These are phyloP conservation scores for Phytophthora palmivora DNA, from an alignment of 352 stramenopile genomes.

Conservation along the genomic window DNA sequence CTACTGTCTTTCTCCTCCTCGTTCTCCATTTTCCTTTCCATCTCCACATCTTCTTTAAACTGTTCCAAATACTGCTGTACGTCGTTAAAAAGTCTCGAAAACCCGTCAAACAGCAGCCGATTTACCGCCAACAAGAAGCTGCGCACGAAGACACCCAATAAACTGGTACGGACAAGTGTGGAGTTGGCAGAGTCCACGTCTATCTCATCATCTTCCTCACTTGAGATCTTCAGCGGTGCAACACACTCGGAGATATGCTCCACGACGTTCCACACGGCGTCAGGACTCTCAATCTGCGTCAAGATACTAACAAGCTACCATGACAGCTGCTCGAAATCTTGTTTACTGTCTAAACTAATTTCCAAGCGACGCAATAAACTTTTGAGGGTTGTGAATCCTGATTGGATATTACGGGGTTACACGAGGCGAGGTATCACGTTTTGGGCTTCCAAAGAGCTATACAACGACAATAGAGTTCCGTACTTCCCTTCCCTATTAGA, in stretches of 20 bases:
- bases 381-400: slow-evolving; percentile 40
- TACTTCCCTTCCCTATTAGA: no score
- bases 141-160: slow-evolving; percentile 76
- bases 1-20: slow-evolving; percentile 25
- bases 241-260: slow-evolving; percentile 73
- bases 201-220: slow-evolving; percentile 25
- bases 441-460: no score
- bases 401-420: slow-evolving; percentile 45
- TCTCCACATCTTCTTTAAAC: slow-evolving; percentile 47
- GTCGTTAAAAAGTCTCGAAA: slow-evolving; percentile 74
- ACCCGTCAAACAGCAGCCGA: slow-evolving; percentile 69
- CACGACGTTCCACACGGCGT: slow-evolving; percentile 69
- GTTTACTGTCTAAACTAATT: slow-evolving; percentile 35
- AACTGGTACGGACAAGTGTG: slow-evolving; percentile 55
- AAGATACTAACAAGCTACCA: slow-evolving; percentile 60
- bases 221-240: slow-evolving; percentile 37
- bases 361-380: slow-evolving; percentile 60
- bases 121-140: slow-evolving; percentile 69
- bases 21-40: slow-evolving; percentile 16
- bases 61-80: slow-evolving; percentile 58
- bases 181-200: slow-evolving; percentile 55
- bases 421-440: not conserved
- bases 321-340: slow-evolving; percentile 54
- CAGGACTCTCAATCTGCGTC: slow-evolving; percentile 63
- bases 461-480: no score